These are phyloP conservation scores for Herpotrichia juniperi DNA, from an alignment of 2,329 filamentous ascomycete genomes.

Conservation along the genomic window DNA sequence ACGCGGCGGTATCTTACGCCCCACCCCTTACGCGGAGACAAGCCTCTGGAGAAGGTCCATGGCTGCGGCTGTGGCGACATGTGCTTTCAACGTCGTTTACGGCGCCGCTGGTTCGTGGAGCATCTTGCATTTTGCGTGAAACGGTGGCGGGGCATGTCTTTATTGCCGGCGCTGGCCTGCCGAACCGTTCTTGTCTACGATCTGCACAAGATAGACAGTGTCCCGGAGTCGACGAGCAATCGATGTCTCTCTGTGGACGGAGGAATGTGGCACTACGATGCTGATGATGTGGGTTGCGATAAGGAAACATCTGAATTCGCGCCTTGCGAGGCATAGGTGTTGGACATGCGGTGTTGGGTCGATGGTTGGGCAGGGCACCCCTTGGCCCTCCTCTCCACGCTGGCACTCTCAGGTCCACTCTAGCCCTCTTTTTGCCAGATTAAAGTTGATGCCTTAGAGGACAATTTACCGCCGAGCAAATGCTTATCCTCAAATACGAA, in stretches of 20 bases:
- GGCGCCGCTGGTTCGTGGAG: too few species aligned
- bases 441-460: conserved; percentile 4
- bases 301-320: not conserved
- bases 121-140: not conserved
- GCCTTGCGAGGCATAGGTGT: not conserved
- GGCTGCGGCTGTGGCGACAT: conserved; percentile 5
- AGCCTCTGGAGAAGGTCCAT: not conserved
- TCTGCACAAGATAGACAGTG: too few species aligned
- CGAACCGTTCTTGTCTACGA: too few species aligned
- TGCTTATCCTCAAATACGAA: not conserved
- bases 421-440: conserved; percentile 3
- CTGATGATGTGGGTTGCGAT: conserved; percentile 1
- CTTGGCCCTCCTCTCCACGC: not conserved
- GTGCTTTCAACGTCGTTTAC: too few species aligned
- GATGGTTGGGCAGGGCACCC: not conserved
- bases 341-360: not conserved
- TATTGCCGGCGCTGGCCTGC: too few species aligned
- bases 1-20: not conserved
- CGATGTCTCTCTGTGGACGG: too few species aligned
- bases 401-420: not conserved
- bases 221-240: too few species aligned
- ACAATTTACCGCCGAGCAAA: not conserved
- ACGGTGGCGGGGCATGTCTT: not conserved
- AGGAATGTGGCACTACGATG: not conserved
- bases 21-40: not conserved